These are phyloP conservation scores for Gloeopeniophorella convolvens DNA, from an alignment of 768 basidiomycete species.

Conservation along the genomic window DNA sequence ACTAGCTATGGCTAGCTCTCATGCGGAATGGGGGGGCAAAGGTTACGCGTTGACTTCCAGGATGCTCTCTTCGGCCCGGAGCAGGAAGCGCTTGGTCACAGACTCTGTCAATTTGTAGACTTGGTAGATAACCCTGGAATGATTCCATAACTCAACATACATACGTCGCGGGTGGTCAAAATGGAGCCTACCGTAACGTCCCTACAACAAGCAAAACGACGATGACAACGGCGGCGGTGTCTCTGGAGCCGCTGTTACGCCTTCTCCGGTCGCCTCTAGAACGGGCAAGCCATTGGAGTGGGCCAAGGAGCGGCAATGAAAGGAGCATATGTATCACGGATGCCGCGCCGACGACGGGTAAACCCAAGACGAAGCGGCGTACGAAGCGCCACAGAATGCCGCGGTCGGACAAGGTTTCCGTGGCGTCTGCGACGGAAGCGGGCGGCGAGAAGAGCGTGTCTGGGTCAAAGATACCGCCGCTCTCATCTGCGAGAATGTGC, in stretches of 20 bases:
- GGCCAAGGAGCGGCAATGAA: conserved; percentile 56
- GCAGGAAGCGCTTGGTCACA: conserved; percentile 51
- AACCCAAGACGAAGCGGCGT: conserved; percentile 67
- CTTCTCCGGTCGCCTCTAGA: conserved; percentile 53
- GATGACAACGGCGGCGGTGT: conserved; percentile 61
- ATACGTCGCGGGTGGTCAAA: background rate
- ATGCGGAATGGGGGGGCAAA: conserved; percentile 5
- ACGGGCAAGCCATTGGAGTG: conserved; percentile 64
- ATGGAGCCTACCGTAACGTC: conserved; percentile 45
- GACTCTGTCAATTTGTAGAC: conserved; percentile 62
- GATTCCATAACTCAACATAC: conserved; percentile 16
- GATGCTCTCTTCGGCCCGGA: conserved; percentile 74
- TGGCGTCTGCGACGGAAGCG: background rate
- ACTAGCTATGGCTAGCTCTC: no score
- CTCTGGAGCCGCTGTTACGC: conserved; percentile 42
- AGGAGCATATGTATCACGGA: conserved; percentile 69
- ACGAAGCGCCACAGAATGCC: conserved; percentile 51
- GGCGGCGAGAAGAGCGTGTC: conserved; percentile 37
- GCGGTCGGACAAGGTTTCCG: conserved; percentile 20
- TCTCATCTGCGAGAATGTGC: conserved; percentile 20
- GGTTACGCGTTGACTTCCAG: conserved; percentile 55
- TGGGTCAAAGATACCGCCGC: conserved; percentile 19
- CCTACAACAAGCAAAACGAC: conserved; percentile 55
- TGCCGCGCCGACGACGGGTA: conserved; percentile 72
- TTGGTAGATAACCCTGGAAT: conserved; percentile 56